phyloP scores from a whole-genome alignment of 139 green algal genomes.

The Monoraphidium neglectum region DNA sequence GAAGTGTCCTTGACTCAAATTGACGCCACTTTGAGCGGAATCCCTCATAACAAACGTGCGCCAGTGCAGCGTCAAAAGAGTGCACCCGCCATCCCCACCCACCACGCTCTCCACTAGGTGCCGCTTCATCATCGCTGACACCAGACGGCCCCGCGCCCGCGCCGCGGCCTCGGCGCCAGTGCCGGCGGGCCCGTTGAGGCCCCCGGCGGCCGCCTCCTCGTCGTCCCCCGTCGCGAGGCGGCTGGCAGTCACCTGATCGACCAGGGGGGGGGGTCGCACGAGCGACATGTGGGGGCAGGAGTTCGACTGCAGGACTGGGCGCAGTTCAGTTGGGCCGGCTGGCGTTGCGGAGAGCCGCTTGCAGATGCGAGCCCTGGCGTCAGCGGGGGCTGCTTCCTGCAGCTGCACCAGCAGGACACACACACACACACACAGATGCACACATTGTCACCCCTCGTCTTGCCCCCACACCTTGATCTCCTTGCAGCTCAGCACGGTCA shows the following conservation, averaged over 20 bases:
- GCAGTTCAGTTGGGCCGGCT: neutral
- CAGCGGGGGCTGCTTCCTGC: neutral
- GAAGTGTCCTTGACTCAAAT: too few relatives aligned
- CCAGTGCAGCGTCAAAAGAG: slow-evolving; percentile 59
- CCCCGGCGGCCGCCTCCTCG: slow-evolving; percentile 36
- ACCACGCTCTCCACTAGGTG: slow-evolving; percentile 83
- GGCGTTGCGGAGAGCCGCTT: neutral
- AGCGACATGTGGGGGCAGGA: neutral
- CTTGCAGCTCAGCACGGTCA: slow-evolving; percentile 71
- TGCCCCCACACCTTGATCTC: slow-evolving; percentile 66
- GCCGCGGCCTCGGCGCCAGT: slow-evolving; percentile 28
- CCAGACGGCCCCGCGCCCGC: slow-evolving; percentile 58
- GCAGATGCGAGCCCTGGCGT: neutral
- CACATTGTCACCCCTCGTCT: too few relatives aligned
- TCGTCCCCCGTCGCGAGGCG: slow-evolving; percentile 37
- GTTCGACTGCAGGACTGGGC: too few relatives aligned
- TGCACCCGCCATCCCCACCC: too few relatives aligned
- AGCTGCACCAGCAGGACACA: neutral
- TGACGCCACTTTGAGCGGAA: neutral
- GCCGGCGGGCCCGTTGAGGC: slow-evolving; percentile 2
- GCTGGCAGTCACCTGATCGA: slow-evolving; percentile 34
- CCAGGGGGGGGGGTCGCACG: neutral
- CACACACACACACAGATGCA: neutral
- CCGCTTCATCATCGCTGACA: slow-evolving; percentile 85
- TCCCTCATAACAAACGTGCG: neutral